These are phyloP conservation scores for Mucuna pruriens DNA, from an alignment of 306 rosid genomes.

Conservation along the genomic window DNA sequence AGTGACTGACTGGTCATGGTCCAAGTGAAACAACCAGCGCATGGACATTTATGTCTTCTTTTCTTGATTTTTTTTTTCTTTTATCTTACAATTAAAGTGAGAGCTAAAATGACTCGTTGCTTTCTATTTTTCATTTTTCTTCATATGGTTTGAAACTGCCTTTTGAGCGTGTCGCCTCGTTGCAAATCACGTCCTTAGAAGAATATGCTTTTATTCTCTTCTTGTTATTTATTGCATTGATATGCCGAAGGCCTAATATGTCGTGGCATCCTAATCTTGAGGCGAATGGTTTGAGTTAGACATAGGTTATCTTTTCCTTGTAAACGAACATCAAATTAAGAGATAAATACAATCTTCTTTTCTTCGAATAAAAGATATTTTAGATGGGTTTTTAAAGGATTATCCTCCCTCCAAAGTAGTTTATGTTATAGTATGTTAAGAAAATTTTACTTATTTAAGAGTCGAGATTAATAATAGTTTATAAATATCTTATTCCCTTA, in stretches of 20 bases:
- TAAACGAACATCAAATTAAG: background rate
- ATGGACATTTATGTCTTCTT: conserved; percentile 50
- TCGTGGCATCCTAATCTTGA: conserved; percentile 22
- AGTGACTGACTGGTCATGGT: conserved; percentile 80
- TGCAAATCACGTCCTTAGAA: conserved; percentile 29
- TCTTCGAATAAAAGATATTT: conserved; percentile 9
- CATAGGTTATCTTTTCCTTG: background rate
- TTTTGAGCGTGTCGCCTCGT: conserved; percentile 44
- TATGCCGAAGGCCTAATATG: background rate
- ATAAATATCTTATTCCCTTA: too few relatives aligned
- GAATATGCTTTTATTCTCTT: conserved; percentile 42
- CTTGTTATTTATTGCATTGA: conserved; percentile 16
- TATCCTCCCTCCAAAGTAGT: too few relatives aligned
- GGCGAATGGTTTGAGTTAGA: background rate
- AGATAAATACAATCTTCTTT: background rate
- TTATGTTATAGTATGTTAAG: too few relatives aligned
- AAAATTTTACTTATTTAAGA: too few relatives aligned
- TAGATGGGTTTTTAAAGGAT: too few relatives aligned
- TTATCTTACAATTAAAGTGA: conserved; percentile 52
- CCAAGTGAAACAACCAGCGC: conserved; percentile 52
- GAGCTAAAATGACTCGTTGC: conserved; percentile 66
- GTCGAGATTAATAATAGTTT: too few relatives aligned
- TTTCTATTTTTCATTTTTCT: conserved; percentile 56
- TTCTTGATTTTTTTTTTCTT: conserved; percentile 53
- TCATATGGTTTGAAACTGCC: conserved; percentile 55